Evolutionary conservation across 177 flowering plant species (phyloP), one percentile per base, ranked within the genome.

Genomic region (Vitis hybrid): DNA sequence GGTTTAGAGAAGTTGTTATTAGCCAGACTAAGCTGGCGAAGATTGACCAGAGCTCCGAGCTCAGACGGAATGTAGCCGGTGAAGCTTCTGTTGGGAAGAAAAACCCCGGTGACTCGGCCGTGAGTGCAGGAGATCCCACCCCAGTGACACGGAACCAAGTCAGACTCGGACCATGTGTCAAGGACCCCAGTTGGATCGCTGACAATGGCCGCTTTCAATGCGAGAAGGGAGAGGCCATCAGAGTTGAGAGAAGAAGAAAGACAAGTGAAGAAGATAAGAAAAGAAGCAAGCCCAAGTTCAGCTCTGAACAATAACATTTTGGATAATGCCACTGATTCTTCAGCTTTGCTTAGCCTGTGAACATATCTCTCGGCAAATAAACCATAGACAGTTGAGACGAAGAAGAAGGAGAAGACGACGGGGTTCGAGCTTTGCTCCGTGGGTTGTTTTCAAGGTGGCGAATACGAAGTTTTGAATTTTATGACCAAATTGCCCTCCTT

Each of bases 31-130:
- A 93, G 86, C 17, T 63, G 74, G 4, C 70, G 71, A 32, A 95
- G 89, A 8, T 82, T 80, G 64, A 74, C 69, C 58, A 95, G 81
- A 0, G 82, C 80, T 32, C 98, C 96, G 70, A 95, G 87, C 62
- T 89, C 94, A 0, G 99, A 95, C 1, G 98, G 99, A 6, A 93
- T 82, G 87, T 91, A 89, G 72, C 99, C 98, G 14, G 82, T 73
- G 68, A 93, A 79, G 57, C 77, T 65, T 52, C 73, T 83, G 71
- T 76, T 69, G 3, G 87, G 67, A 67, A 95, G 97, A 11, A 69
- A 21, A 69, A 95, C 74, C 5, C 78, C 73, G 45, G 83, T 76
- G 56, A 93, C 99, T 32, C 85, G 83, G 74, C 18, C 55, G 19
- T 66, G 70, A 15, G 74, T 66, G 78, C 98, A 92, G 26, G 71